These are phyloP conservation scores for Microcyclospora tardicrescens DNA, from an alignment of 2,329 filamentous ascomycete species.

Conservation along the genomic window DNA sequence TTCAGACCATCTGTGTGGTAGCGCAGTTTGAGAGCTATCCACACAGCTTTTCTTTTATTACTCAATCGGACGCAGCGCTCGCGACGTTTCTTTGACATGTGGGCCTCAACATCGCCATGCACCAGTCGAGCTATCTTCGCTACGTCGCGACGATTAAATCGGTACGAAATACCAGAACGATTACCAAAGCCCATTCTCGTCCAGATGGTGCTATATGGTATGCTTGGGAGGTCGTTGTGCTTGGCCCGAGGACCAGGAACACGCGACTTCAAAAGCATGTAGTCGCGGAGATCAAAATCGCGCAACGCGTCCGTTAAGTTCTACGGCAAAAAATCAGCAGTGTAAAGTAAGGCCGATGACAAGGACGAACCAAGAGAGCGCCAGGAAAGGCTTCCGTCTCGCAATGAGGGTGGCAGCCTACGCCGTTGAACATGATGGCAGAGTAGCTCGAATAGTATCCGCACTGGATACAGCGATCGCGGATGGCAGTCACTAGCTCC, in stretches of 20 bases:
- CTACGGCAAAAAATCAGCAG: background rate
- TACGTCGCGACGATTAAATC: slow-evolving; percentile 4
- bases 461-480: slow-evolving; percentile 1
- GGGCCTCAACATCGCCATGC: slow-evolving; percentile 4
- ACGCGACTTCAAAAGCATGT: slow-evolving; percentile 7
- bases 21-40: slow-evolving; percentile 3
- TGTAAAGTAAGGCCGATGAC: background rate
- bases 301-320: slow-evolving; percentile 3
- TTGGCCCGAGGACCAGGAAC: slow-evolving; percentile 6
- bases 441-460: background rate
- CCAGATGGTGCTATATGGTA: slow-evolving; percentile 4
- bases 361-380: background rate
- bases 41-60: too few relatives aligned
- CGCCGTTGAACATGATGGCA: slow-evolving; percentile 1
- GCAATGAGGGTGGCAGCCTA: slow-evolving; percentile 1
- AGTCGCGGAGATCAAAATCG: slow-evolving; percentile 5
- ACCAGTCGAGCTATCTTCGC: slow-evolving; percentile 4
- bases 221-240: slow-evolving; percentile 3
- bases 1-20: slow-evolving; percentile 1
- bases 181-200: background rate
- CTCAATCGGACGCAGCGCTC: background rate
- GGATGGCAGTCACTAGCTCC: background rate
- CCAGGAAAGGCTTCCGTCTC: background rate
- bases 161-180: slow-evolving; percentile 2
- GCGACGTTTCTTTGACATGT: slow-evolving; percentile 1